phyloP scores from a whole-genome alignment of 805 yeast species.

The Yamadazyma ubonensis region DNA sequence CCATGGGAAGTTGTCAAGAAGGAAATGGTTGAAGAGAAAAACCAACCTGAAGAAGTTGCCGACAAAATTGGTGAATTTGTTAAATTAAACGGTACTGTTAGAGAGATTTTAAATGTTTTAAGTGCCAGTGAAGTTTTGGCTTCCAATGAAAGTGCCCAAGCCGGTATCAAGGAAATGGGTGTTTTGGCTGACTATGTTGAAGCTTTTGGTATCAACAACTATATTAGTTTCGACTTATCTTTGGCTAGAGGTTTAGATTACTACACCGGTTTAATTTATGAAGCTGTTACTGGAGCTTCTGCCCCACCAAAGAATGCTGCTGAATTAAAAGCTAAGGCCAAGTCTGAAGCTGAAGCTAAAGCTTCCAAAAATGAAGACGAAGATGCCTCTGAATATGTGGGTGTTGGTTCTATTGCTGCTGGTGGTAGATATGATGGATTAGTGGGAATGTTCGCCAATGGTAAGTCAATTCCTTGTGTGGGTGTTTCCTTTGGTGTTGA shows the following conservation, averaged over 20 bases:
- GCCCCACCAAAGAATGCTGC: constrained; percentile 89
- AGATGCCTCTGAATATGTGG: constrained; percentile 95
- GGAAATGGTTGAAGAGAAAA: constrained; percentile 91
- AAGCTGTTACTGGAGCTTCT: constrained; percentile 91
- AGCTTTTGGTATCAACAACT: constrained; percentile 71
- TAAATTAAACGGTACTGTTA: constrained; percentile 73
- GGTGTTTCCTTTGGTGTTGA: constrained; percentile 98
- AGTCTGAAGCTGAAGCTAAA: constrained; percentile 20
- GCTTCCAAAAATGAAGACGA: constrained; percentile 30
- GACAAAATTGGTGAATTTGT: constrained; percentile 92
- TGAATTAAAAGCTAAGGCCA: constrained; percentile 52
- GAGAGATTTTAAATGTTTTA: constrained; percentile 58
- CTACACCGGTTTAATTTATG: constrained; percentile 95
- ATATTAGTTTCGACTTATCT: constrained; percentile 85
- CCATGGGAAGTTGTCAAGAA: constrained; percentile 94
- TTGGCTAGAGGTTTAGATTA: constrained; percentile 97
- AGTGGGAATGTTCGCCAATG: constrained; percentile 94
- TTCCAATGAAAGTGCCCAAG: constrained; percentile 68
- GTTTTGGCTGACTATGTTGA: constrained; percentile 73
- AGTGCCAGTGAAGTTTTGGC: constrained; percentile 56
- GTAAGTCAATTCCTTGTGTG: constrained; percentile 94
- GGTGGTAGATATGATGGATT: constrained; percentile 98
- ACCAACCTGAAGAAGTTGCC: constrained; percentile 88
- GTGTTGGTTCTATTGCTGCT: constrained; percentile 97
- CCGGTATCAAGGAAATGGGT: constrained; percentile 80